Conservation (phyloP, 2,329 filamentous ascomycete genomes). For the Curvularia sp. region DNA sequence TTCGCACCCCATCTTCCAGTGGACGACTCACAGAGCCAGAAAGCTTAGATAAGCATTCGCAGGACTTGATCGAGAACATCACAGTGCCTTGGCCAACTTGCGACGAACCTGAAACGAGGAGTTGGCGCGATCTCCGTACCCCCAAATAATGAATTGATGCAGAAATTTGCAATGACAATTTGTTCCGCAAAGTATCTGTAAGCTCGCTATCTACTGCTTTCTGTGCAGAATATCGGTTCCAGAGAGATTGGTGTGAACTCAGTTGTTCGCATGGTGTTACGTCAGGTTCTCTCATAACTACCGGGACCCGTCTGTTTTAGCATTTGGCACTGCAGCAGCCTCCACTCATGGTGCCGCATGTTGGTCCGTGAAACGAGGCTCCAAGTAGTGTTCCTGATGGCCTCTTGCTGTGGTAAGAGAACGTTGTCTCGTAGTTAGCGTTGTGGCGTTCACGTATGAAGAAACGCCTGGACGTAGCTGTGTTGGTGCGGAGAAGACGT, state of each 20-base stretch:
- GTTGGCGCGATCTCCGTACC: not conserved
- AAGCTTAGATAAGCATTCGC: not conserved
- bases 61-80: not conserved
- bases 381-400: not conserved
- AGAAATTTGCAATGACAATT: not conserved
- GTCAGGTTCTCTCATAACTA: not conserved
- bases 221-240: not conserved
- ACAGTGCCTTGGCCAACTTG: not conserved
- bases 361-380: not conserved
- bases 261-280: not conserved
- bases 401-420: not conserved
- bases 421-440: not conserved
- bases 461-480: not conserved
- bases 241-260: not conserved
- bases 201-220: no score
- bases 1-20: not conserved
- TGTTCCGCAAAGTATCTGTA: not conserved
- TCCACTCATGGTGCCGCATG: not conserved
- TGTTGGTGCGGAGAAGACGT: not conserved
- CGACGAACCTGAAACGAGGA: not conserved
- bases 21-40: not conserved
- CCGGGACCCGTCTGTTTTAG: no score
- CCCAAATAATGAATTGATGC: not conserved
- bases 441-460: not conserved
- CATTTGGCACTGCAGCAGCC: no score